Conservation (phyloP, 768 basidiomycete species). For the Boletus tomentosulus region DNA sequence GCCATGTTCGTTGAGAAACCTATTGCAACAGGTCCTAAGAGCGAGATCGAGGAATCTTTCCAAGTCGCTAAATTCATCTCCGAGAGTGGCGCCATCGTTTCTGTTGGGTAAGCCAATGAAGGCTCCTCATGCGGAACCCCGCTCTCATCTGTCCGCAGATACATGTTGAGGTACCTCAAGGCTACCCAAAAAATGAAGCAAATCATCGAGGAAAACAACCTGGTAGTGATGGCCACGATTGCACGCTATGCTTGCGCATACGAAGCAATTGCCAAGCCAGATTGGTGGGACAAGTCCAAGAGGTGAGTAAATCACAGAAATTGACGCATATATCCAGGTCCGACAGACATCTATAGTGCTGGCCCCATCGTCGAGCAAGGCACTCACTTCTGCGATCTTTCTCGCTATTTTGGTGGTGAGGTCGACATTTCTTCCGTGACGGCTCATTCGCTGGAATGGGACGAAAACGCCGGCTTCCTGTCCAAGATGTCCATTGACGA, state of each 20-base stretch:
- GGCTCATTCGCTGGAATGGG: conserved; percentile 90
- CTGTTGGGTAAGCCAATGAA: conserved; percentile 64
- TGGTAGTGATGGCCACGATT: conserved; percentile 94
- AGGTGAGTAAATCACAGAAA: conserved; percentile 48
- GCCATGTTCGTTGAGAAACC: conserved; percentile 94
- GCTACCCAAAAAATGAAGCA: conserved; percentile 96
- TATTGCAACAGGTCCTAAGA: conserved; percentile 71
- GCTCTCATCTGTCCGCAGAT: conserved; percentile 40
- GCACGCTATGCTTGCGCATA: conserved; percentile 93
- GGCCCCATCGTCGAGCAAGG: conserved; percentile 89
- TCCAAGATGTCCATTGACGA: conserved; percentile 84
- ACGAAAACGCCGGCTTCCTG: conserved; percentile 83
- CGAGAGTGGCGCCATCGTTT: conserved; percentile 72
- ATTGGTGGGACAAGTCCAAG: conserved; percentile 94
- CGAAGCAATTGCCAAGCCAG: conserved; percentile 69
- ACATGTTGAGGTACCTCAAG: conserved; percentile 91
- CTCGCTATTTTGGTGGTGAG: conserved; percentile 95
- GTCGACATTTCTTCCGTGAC: conserved; percentile 77
- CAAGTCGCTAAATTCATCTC: conserved; percentile 67
- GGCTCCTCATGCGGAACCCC: background rate
- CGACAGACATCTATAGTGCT: conserved; percentile 37
- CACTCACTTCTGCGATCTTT: conserved; percentile 96
- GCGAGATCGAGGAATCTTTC: conserved; percentile 66
- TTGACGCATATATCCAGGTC: background rate
- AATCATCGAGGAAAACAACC: conserved; percentile 89